These are phyloP conservation scores for Saprolegnia diclina DNA, from an alignment of 352 stramenopile species.

Conservation along the genomic window DNA sequence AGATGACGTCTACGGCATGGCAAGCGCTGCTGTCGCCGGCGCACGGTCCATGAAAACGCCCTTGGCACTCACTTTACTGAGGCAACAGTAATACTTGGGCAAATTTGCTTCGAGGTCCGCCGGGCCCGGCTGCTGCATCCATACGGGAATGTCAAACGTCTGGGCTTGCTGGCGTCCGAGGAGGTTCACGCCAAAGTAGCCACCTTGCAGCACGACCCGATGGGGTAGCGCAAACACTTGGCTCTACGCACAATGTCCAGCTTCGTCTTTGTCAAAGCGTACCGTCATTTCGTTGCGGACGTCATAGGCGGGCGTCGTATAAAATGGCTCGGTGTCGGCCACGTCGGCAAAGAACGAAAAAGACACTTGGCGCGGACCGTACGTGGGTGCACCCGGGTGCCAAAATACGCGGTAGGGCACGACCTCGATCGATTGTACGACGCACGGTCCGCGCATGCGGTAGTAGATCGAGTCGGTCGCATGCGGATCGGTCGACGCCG, in stretches of 20 bases:
- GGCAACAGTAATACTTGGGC: constrained; percentile 74
- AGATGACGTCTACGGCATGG: neutral
- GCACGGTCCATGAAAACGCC: constrained; percentile 30
- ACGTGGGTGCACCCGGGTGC: constrained; percentile 66
- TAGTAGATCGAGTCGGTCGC: constrained; percentile 67
- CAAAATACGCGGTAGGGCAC: constrained; percentile 72
- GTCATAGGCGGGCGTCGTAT: constrained; percentile 18
- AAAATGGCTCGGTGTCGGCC: constrained; percentile 10
- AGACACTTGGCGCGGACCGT: constrained; percentile 49
- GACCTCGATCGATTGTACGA: constrained; percentile 49
- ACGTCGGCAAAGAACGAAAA: constrained; percentile 49
- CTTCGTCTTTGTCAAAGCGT: constrained; percentile 7
- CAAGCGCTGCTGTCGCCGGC: neutral
- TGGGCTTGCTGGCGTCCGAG: constrained; percentile 64
- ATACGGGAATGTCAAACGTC: constrained; percentile 57
- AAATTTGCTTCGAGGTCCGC: constrained; percentile 31
- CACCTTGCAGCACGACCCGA: constrained; percentile 42
- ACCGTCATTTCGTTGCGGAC: constrained; percentile 27
- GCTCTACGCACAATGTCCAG: constrained; percentile 24
- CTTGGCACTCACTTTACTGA: constrained; percentile 69
- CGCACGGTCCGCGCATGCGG: constrained; percentile 34
- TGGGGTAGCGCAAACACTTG: constrained; percentile 48
- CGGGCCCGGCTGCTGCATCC: constrained; percentile 34
- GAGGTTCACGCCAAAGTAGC: constrained; percentile 52
- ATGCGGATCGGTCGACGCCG: constrained; percentile 51